phyloP scores from a whole-genome alignment of 139 green algal genomes.

The Zygnema circumcarinatum region DNA sequence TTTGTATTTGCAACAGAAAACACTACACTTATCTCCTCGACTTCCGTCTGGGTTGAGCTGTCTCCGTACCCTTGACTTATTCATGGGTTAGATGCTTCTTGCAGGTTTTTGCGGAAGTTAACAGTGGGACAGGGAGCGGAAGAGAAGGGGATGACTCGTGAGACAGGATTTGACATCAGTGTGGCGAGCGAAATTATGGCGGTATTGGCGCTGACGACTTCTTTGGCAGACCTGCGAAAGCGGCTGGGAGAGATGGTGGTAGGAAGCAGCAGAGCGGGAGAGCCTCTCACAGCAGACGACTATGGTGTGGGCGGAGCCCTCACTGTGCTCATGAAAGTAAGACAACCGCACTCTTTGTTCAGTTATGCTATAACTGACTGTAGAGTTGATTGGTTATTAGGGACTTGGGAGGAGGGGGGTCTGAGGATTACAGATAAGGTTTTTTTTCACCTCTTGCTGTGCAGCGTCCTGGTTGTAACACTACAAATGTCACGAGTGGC shows the following conservation, averaged over 20 bases:
- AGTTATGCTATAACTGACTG: too few species aligned
- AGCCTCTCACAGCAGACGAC: conserved; percentile 93
- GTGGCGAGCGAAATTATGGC: conserved; percentile 90
- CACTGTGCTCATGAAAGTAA: conserved; percentile 94
- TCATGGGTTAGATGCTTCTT: too few species aligned
- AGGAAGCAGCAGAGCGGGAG: conserved; percentile 72
- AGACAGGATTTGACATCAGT: conserved; percentile 94
- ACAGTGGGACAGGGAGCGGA: conserved; percentile 71
- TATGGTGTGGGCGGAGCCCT: conserved; percentile 93
- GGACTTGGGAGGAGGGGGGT: not conserved
- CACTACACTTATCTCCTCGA: too few species aligned
- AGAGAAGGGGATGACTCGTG: conserved; percentile 73
- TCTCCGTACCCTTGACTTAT: too few species aligned
- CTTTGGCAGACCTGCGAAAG: conserved; percentile 86
- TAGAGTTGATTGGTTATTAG: too few species aligned
- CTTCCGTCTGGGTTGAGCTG: too few species aligned
- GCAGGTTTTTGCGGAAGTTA: conserved; percentile 72
- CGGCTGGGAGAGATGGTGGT: conserved; percentile 91
- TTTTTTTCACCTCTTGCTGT: too few species aligned
- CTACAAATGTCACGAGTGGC: too few species aligned
- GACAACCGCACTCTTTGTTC: not conserved
- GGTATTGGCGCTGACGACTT: conserved; percentile 90
- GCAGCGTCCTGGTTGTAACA: too few species aligned
- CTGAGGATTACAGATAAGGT: not conserved
- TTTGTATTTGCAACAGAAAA: too few species aligned